Base-by-base conservation (phyloP, 2,329 filamentous ascomycete genomes). In the Beauveria bassiana region DNA sequence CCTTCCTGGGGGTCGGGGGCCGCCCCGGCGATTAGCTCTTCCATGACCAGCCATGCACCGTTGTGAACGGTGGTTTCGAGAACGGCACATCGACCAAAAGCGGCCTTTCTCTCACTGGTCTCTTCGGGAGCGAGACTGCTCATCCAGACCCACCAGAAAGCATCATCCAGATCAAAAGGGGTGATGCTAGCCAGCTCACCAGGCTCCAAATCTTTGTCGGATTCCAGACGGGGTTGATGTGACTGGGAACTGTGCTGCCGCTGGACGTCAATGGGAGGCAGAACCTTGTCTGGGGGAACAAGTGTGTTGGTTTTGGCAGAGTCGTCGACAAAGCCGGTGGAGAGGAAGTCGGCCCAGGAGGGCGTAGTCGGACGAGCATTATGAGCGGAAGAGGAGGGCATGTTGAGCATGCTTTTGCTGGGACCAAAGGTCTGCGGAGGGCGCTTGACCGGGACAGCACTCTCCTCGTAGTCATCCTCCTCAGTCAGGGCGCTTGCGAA, bases 61-160 rank as follows among this genome's bases (percentile, higher is more conserved):
- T 86, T 85, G 47, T 82, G 80, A 64, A 98, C 95, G 16, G 84
- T 80, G 0, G 95, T 98, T 73, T 99, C 95, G 51, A 98, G 84
- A 45, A 99, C 82, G 22, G 95, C 91, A 70, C 95, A 99, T 65
- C 95, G 85, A 43, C 95, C 95, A 72, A 99, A 99, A 0, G 93
- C 91, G 6, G 93, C 88, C 72, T 99, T 99, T 64, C 95, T 86
- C 52, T 88, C 83, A 0, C 86, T 75, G 0, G 93, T 90, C 76
- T 99, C 95, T 70, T 99, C 95, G 0, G 87, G 89, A 1, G 93
- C 92, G 69, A 99, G 78, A 79, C 93, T 98, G 68, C 86, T 96
- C 82, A 99, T 98, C 95, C 95, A 99, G 4, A 98, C 95, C 93
- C 95, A 98, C 95, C 95, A 99, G 74, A 99, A 99, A 1, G 92